Percentiles rank a stretch among this genome's conserved stretches.
Conservation (phyloP, 768 basidiomycete species). For the Tubosaeta sp. region DNA sequence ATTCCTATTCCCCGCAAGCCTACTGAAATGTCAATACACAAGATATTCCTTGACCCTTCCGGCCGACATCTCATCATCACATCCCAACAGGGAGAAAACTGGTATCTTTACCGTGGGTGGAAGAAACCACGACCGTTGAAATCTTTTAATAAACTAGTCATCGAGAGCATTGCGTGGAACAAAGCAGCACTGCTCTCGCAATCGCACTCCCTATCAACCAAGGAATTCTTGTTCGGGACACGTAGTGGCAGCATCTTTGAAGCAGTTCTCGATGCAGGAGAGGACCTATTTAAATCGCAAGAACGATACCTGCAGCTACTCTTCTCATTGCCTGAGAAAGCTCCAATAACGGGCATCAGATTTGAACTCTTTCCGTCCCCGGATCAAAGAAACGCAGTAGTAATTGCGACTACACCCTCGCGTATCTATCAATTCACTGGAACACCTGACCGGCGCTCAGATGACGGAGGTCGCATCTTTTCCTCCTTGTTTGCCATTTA, state of each 20-base stretch:
- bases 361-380: slow-evolving; percentile 71
- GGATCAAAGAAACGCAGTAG: slow-evolving; percentile 59
- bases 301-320: slow-evolving; percentile 74
- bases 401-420: slow-evolving; percentile 80
- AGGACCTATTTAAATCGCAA: slow-evolving; percentile 88
- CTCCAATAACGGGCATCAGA: slow-evolving; percentile 79
- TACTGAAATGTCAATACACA: slow-evolving; percentile 72
- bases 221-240: slow-evolving; percentile 84
- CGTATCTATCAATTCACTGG: slow-evolving; percentile 92
- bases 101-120: slow-evolving; percentile 80
- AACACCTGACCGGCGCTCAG: slow-evolving; percentile 56
- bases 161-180: slow-evolving; percentile 93
- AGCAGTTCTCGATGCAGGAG: slow-evolving; percentile 83
- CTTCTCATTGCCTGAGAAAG: slow-evolving; percentile 74
- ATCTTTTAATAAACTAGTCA: slow-evolving; percentile 71
- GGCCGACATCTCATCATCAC: slow-evolving; percentile 88
- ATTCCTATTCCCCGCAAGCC: slow-evolving; percentile 73
- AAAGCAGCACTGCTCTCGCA: slow-evolving; percentile 60
- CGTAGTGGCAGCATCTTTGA: slow-evolving; percentile 85
- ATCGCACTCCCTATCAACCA: slow-evolving; percentile 66
- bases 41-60: slow-evolving; percentile 89
- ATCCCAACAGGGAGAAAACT: slow-evolving; percentile 86
- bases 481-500: slow-evolving; percentile 69
- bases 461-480: slow-evolving; percentile 76
- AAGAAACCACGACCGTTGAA: slow-evolving; percentile 81